These are phyloP conservation scores for Silene noctiflora DNA, from an alignment of 179 eudicot genomes.

Conservation along the genomic window DNA sequence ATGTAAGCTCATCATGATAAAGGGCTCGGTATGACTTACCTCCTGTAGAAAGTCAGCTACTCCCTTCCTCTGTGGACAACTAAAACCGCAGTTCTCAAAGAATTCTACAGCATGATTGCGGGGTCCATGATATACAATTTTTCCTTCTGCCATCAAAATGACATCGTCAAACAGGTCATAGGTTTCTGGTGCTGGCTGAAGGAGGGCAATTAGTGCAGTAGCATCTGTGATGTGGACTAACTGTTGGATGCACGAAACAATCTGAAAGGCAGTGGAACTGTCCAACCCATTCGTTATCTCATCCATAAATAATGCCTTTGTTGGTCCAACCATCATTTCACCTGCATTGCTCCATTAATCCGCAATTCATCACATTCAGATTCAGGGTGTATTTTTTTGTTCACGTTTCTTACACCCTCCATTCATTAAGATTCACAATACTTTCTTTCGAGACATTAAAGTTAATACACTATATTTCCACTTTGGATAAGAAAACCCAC, in stretches of 20 bases:
- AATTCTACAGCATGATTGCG: slow-evolving; percentile 46
- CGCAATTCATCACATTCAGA: slow-evolving; percentile 1
- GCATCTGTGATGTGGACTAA: slow-evolving; percentile 70
- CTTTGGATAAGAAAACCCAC: not conserved
- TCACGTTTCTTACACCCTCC: not conserved
- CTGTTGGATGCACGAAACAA: slow-evolving; percentile 64
- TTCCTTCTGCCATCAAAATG: slow-evolving; percentile 83
- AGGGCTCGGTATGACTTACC: slow-evolving; percentile 35
- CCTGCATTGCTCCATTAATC: slow-evolving; percentile 37
- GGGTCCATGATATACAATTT: slow-evolving; percentile 72
- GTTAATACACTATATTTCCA: not conserved
- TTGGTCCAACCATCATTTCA: slow-evolving; percentile 89
- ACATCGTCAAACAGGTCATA: slow-evolving; percentile 77
- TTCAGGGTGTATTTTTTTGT: not conserved
- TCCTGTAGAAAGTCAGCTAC: slow-evolving; percentile 90
- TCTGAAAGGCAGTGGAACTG: slow-evolving; percentile 91
- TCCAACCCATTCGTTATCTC: slow-evolving; percentile 91
- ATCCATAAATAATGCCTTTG: slow-evolving; percentile 75
- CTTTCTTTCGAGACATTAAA: not conserved
- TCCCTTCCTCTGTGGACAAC: slow-evolving; percentile 82
- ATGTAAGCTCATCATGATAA: not conserved
- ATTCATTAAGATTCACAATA: not conserved
- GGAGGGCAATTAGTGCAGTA: slow-evolving; percentile 65
- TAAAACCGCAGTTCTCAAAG: slow-evolving; percentile 65
- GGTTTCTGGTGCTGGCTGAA: slow-evolving; percentile 89